Conservation (phyloP, 2,329 filamentous ascomycete genomes). For the Colletotrichum somersetense region DNA sequence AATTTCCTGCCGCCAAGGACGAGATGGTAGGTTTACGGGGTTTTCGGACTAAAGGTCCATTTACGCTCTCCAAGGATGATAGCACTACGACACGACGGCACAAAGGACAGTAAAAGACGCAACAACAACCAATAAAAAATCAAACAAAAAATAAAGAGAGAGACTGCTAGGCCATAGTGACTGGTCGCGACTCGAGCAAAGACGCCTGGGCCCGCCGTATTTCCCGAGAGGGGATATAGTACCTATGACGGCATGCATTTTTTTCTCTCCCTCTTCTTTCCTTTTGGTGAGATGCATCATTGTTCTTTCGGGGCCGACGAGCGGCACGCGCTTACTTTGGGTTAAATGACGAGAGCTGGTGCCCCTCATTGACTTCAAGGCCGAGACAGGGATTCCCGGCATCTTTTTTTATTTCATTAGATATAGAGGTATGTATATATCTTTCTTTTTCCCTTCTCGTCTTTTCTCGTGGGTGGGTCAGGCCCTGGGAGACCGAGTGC, state of each 20-base stretch:
- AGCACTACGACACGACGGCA: background rate
- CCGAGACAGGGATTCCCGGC: background rate
- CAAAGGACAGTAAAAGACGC: background rate
- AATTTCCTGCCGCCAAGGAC: conserved; percentile 3
- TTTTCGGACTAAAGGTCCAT: conserved; percentile 5
- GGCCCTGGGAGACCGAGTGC: conserved; percentile 7
- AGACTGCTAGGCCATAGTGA: background rate
- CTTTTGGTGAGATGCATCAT: conserved; percentile 14
- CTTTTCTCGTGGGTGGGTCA: conserved; percentile 8
- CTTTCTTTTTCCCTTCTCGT: background rate
- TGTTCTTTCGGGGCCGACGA: conserved; percentile 13
- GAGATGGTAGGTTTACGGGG: conserved; percentile 1
- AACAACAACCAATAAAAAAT: too few relatives aligned
- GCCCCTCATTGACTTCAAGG: background rate
- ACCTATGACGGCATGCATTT: conserved; percentile 36
- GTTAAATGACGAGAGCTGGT: background rate
- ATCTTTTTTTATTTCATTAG: background rate
- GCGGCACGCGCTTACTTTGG: conserved; percentile 14
- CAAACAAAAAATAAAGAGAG: too few relatives aligned
- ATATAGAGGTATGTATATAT: too few relatives aligned
- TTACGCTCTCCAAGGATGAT: background rate
- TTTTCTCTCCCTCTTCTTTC: background rate
- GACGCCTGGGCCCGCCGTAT: conserved; percentile 27
- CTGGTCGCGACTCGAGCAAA: conserved; percentile 22
- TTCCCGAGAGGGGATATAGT: conserved; percentile 19